Evolutionary conservation across 2,329 filamentous ascomycete genomes (phyloP).

Genomic region (Aspergillus versicolor): DNA sequence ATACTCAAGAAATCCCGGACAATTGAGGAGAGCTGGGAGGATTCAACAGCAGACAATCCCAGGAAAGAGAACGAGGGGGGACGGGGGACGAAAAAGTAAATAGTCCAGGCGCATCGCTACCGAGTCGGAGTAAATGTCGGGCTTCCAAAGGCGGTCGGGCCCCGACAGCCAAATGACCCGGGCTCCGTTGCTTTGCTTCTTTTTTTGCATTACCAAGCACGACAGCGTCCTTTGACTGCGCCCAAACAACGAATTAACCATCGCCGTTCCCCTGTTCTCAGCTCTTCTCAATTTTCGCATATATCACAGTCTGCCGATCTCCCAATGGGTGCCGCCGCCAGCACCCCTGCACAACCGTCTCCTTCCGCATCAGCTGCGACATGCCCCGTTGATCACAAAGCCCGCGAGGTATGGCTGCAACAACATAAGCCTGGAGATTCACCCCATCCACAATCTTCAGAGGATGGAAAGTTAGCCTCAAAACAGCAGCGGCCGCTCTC

Average conservation of each 20-base stretch:
- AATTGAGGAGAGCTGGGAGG: not conserved
- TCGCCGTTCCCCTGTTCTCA: not conserved
- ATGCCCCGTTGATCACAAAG: conserved; percentile 89
- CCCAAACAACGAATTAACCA: not conserved
- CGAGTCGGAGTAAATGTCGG: conserved; percentile 14
- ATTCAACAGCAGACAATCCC: conserved; percentile 6
- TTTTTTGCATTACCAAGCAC: conserved; percentile 8
- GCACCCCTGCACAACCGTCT: conserved; percentile 30
- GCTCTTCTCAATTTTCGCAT: not conserved
- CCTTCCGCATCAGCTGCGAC: conserved; percentile 37
- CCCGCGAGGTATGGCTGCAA: conserved; percentile 81
- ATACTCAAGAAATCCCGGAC: not conserved
- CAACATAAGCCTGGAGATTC: conserved; percentile 39
- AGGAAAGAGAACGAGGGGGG: conserved; percentile 5
- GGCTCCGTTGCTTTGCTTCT: conserved; percentile 4
- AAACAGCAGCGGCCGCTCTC: conserved; percentile 53
- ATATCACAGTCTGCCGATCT: not conserved
- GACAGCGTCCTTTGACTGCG: not conserved
- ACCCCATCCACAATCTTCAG: conserved; percentile 33
- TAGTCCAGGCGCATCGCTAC: not conserved
- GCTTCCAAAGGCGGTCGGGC: conserved; percentile 7
- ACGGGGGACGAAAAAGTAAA: conserved; percentile 10
- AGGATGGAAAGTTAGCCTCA: conserved; percentile 24
- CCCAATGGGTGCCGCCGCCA: conserved; percentile 40
- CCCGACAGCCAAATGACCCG: not conserved